phyloP scores from a whole-genome alignment of 1,139 yeast genomes.

The Zhuliangozyma parablackwelliae region DNA sequence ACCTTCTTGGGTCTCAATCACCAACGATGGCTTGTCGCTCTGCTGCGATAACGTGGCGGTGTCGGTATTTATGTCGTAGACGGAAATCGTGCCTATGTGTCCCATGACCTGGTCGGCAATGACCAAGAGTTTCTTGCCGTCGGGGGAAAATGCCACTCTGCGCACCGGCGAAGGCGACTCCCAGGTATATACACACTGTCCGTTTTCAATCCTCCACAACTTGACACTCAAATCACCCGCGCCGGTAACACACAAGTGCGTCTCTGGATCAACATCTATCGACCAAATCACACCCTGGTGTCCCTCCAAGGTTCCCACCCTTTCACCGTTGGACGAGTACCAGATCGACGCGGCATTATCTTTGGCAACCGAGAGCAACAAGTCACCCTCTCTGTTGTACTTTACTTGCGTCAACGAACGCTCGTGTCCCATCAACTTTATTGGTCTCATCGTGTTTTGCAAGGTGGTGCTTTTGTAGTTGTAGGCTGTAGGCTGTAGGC shows the following conservation, averaged over 20 bases:
- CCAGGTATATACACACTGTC: constrained; percentile 74
- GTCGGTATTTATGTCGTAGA: constrained; percentile 55
- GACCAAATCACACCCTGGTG: constrained; percentile 97
- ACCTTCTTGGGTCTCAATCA: constrained; percentile 59
- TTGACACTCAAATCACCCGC: constrained; percentile 86
- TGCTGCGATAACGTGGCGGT: constrained; percentile 33
- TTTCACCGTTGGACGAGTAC: constrained; percentile 94
- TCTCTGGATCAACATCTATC: constrained; percentile 73
- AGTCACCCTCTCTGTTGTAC: constrained; percentile 92
- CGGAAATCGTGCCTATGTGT: constrained; percentile 68
- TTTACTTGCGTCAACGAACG: constrained; percentile 89
- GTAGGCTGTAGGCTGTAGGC: neutral
- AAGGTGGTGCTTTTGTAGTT: neutral
- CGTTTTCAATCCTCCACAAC: constrained; percentile 80
- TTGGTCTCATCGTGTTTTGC: constrained; percentile 39
- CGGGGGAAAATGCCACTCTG: constrained; percentile 82
- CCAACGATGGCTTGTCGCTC: constrained; percentile 49
- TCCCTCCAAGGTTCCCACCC: constrained; percentile 83
- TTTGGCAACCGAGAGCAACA: constrained; percentile 87
- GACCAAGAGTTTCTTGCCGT: constrained; percentile 63
- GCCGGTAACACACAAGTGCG: constrained; percentile 76
- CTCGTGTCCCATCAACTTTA: constrained; percentile 71
- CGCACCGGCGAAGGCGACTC: constrained; percentile 80
- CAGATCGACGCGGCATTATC: constrained; percentile 87
- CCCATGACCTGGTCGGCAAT: constrained; percentile 95